A percentile compares a stretch with the other conserved stretches of the same genome.
phyloP scores from a whole-genome alignment of 176 grass and related monocot genomes.

The Musa troglodytarum region DNA sequence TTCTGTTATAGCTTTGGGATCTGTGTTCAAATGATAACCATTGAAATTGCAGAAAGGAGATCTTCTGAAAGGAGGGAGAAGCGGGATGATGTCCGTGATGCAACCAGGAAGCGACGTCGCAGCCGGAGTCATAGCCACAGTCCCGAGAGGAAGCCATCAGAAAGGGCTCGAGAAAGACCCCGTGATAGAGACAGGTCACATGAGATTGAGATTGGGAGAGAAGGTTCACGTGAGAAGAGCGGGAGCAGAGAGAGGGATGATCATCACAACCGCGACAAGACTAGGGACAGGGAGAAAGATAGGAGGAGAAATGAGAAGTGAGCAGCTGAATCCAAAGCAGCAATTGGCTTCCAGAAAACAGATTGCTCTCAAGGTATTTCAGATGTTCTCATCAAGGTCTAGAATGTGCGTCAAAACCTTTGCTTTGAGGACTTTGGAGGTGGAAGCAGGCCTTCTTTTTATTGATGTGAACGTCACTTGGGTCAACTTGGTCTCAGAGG shows the following conservation, averaged over 20 bases:
- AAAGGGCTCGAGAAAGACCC: conserved; percentile 57
- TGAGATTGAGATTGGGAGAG: conserved; percentile 29
- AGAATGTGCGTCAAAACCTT: background rate
- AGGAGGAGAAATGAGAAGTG: conserved; percentile 58
- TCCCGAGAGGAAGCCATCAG: conserved; percentile 52
- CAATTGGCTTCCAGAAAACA: background rate
- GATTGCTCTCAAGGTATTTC: background rate
- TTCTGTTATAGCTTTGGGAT: background rate
- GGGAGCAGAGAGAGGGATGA: conserved; percentile 53
- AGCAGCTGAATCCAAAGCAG: background rate
- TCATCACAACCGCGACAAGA: conserved; percentile 44
- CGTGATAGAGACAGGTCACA: conserved; percentile 25
- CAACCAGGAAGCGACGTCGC: conserved; percentile 46
- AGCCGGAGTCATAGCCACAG: conserved; percentile 66
- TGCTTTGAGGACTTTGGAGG: background rate
- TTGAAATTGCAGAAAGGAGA: conserved; percentile 44
- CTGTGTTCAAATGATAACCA: background rate
- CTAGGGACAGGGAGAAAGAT: conserved; percentile 54
- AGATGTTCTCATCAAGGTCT: background rate
- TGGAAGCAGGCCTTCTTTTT: background rate
- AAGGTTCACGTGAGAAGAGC: conserved; percentile 55
- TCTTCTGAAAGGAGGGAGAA: conserved; percentile 57
- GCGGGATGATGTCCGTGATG: conserved; percentile 35
- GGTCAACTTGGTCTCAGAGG: background rate
- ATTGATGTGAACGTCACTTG: background rate